Conservation (phyloP, 1,139 yeast genomes). For the Yamadazyma dushanensis region DNA sequence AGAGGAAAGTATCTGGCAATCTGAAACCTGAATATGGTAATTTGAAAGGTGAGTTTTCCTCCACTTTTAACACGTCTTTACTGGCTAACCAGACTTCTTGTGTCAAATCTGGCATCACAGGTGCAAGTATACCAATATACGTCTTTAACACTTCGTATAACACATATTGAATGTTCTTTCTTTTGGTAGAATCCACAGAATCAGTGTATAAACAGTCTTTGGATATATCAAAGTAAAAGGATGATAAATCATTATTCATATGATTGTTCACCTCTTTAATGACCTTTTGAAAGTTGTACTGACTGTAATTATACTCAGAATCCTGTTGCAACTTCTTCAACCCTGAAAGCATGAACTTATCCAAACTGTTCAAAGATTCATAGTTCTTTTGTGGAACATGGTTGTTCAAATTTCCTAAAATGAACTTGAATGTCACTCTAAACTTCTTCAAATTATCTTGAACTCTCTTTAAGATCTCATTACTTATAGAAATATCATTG, state of each 20-base stretch:
- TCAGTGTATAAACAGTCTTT: conserved; percentile 88
- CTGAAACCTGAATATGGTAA: conserved; percentile 36
- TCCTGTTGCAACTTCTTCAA: conserved; percentile 48
- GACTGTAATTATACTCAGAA: conserved; percentile 48
- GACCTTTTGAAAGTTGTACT: conserved; percentile 67
- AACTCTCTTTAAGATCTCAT: conserved; percentile 70
- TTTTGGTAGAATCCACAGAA: conserved; percentile 39
- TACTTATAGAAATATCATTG: conserved; percentile 74
- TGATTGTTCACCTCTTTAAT: conserved; percentile 65
- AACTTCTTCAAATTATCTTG: conserved; percentile 79
- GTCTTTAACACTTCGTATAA: conserved; percentile 59
- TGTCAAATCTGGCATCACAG: conserved; percentile 77
- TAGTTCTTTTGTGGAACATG: conserved; percentile 30
- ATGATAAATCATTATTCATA: conserved; percentile 72
- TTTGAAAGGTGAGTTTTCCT: conserved; percentile 51
- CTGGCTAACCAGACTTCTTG: conserved; percentile 84
- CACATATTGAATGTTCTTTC: conserved; percentile 74
- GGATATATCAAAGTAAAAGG: conserved; percentile 81
- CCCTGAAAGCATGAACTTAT: conserved; percentile 61
- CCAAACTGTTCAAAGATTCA: conserved; percentile 53
- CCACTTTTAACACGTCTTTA: conserved; percentile 31
- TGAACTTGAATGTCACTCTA: conserved; percentile 75
- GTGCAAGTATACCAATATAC: conserved; percentile 69
- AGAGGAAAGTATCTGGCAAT: conserved; percentile 27
- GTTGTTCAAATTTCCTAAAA: conserved; percentile 72